phyloP scores from a whole-genome alignment of 2,329 filamentous ascomycete genomes.

The Davidsoniella virescens region DNA sequence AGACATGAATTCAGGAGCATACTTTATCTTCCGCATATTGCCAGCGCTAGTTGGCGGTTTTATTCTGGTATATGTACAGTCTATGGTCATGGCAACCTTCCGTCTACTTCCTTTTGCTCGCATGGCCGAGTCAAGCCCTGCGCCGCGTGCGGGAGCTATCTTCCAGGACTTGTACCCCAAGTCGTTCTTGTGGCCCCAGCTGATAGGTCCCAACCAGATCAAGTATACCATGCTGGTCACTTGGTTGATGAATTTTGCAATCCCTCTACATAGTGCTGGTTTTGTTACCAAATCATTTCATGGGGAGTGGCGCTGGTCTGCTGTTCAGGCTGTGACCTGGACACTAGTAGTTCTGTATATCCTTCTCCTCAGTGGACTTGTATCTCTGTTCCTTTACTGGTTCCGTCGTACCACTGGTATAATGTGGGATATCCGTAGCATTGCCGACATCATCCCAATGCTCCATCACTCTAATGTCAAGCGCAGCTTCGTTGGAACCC shows the following conservation, averaged over 20 bases:
- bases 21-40: slow-evolving; percentile 75
- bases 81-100: slow-evolving; percentile 56
- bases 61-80: slow-evolving; percentile 62
- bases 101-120: slow-evolving; percentile 62
- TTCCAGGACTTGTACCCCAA: slow-evolving; percentile 54
- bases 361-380: slow-evolving; percentile 41
- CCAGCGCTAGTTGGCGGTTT: slow-evolving; percentile 60
- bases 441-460: slow-evolving; percentile 67
- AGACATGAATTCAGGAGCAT: slow-evolving; percentile 52
- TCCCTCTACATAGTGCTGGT: slow-evolving; percentile 64
- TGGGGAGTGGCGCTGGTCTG: slow-evolving; percentile 59
- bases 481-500: slow-evolving; percentile 52
- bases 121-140: slow-evolving; percentile 50
- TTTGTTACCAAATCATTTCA: slow-evolving; percentile 49
- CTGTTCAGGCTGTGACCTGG: slow-evolving; percentile 66
- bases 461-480: slow-evolving; percentile 68
- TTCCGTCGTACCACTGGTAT: slow-evolving; percentile 52
- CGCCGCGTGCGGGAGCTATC: slow-evolving; percentile 45
- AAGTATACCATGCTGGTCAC: slow-evolving; percentile 50
- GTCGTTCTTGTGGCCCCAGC: slow-evolving; percentile 45
- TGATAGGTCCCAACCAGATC: slow-evolving; percentile 48
- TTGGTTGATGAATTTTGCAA: slow-evolving; percentile 64
- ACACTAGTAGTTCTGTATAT: slow-evolving; percentile 58
- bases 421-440: slow-evolving; percentile 67
- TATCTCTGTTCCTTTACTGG: slow-evolving; percentile 49